Conservation (phyloP, 371 early-diverging fungal genomes). For the Synchytrium microbalum region DNA sequence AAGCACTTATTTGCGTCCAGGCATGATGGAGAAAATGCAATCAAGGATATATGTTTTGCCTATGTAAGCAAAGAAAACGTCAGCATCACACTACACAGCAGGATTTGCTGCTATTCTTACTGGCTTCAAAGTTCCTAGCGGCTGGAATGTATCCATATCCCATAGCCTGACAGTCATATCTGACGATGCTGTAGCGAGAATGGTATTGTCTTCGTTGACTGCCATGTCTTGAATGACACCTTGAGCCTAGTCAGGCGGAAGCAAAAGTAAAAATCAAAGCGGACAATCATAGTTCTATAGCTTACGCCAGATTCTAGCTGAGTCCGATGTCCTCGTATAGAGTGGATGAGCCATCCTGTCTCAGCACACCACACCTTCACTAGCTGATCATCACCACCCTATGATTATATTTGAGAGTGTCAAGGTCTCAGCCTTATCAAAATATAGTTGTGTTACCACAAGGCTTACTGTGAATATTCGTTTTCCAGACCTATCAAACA, state of each 20-base stretch:
- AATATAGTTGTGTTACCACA: too few species aligned
- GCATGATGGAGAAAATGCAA: slow-evolving; percentile 79
- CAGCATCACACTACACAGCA: slow-evolving; percentile 7
- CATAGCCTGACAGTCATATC: slow-evolving; percentile 77
- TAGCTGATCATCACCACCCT: slow-evolving; percentile 70
- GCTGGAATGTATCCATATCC: slow-evolving; percentile 66
- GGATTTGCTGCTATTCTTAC: slow-evolving; percentile 7
- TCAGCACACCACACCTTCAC: slow-evolving; percentile 82
- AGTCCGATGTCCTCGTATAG: slow-evolving; percentile 65
- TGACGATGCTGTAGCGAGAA: slow-evolving; percentile 75
- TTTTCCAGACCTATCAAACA: slow-evolving; percentile 65
- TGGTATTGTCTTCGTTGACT: slow-evolving; percentile 69
- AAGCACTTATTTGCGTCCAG: slow-evolving; percentile 60
- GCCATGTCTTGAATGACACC: slow-evolving; percentile 73
- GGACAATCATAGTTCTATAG: slow-evolving; percentile 9
- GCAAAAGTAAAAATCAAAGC: neutral
- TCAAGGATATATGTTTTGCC: slow-evolving; percentile 53
- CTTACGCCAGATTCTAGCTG: slow-evolving; percentile 1
- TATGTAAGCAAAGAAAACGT: slow-evolving; percentile 11
- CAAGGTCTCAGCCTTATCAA: slow-evolving; percentile 18
- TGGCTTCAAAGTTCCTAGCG: slow-evolving; percentile 49
- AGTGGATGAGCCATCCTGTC: slow-evolving; percentile 71
- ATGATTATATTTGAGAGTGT: neutral
- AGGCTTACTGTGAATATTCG: slow-evolving; percentile 59
- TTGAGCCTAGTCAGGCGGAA: slow-evolving; percentile 15